Percentiles rank a stretch among this genome's conserved stretches.
Conservation (phyloP, 2,329 filamentous ascomycete species). For the Thelonectria olida region DNA sequence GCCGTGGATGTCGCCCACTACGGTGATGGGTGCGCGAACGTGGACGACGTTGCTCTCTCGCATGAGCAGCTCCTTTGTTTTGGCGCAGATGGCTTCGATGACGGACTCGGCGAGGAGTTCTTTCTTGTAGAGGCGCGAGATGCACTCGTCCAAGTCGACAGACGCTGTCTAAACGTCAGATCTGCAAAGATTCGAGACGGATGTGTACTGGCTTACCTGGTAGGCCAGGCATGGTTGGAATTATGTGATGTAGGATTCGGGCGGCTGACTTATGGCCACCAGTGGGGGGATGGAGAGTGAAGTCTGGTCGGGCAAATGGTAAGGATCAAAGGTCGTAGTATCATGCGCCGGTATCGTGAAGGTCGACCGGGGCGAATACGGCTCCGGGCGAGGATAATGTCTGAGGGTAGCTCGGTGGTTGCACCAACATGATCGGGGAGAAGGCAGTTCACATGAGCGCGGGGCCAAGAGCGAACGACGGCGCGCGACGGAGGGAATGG, state of each 20-base stretch:
- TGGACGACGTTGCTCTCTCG: slow-evolving; percentile 99
- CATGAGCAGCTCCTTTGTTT: slow-evolving; percentile 98
- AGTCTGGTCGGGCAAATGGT: slow-evolving; percentile 20
- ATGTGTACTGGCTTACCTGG: slow-evolving; percentile 55
- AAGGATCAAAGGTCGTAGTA: slow-evolving; percentile 17
- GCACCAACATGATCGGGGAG: slow-evolving; percentile 54
- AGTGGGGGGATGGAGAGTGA: neutral
- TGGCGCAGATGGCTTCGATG: slow-evolving; percentile 98
- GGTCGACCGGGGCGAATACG: slow-evolving; percentile 43
- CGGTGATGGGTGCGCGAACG: slow-evolving; percentile 92
- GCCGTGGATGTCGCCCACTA: slow-evolving; percentile 97
- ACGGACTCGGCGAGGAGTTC: slow-evolving; percentile 97
- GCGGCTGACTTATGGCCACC: slow-evolving; percentile 8
- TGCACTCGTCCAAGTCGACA: slow-evolving; percentile 98
- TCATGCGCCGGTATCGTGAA: slow-evolving; percentile 56
- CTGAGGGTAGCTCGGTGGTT: slow-evolving; percentile 46
- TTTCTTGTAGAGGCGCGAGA: slow-evolving; percentile 94
- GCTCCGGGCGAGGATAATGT: slow-evolving; percentile 48
- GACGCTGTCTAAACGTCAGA: slow-evolving; percentile 68
- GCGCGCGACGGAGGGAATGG: neutral
- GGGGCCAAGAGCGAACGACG: slow-evolving; percentile 24
- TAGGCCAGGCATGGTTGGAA: slow-evolving; percentile 62
- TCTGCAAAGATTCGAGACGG: neutral
- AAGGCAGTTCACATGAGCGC: slow-evolving; percentile 45
- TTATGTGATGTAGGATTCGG: slow-evolving; percentile 3